Percentiles rank a stretch among this genome's conserved stretches.
phyloP scores from a whole-genome alignment of 495 filamentous ascomycete species.

The Jackrogersella minutella region DNA sequence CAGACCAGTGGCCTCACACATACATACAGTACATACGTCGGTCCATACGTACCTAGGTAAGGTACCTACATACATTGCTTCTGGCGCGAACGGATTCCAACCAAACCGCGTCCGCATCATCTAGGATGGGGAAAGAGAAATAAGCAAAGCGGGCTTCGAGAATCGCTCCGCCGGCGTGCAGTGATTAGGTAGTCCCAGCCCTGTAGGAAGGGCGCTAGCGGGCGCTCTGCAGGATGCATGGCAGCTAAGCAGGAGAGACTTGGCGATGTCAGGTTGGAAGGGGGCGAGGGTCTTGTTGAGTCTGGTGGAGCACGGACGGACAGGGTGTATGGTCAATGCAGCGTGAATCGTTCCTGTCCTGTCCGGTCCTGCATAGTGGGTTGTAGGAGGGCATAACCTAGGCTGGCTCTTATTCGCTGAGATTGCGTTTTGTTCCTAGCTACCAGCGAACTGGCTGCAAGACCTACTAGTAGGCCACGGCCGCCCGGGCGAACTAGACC shows the following conservation, averaged over 20 bases:
- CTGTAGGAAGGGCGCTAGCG: conserved; percentile 35
- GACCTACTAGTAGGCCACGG: conserved; percentile 18
- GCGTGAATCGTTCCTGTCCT: conserved; percentile 44
- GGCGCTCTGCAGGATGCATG: conserved; percentile 38
- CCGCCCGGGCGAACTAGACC: conserved; percentile 22
- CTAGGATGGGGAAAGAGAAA: conserved; percentile 23
- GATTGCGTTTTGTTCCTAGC: conserved; percentile 36
- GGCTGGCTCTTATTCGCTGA: conserved; percentile 30
- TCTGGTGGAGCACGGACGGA: conserved; percentile 23
- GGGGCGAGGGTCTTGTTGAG: conserved; percentile 22
- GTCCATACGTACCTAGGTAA: conserved; percentile 6
- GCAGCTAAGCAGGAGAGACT: conserved; percentile 34
- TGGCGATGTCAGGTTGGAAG: conserved; percentile 38
- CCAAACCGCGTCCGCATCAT: conserved; percentile 31
- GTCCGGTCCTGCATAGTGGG: conserved; percentile 39
- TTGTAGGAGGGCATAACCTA: conserved; percentile 31
- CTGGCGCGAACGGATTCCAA: conserved; percentile 26
- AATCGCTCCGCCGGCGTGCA: conserved; percentile 23
- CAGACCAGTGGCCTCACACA: conserved; percentile 13
- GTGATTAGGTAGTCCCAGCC: conserved; percentile 37
- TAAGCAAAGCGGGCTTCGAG: conserved; percentile 19
- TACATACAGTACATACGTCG: conserved; percentile 24
- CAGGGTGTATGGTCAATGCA: conserved; percentile 33
- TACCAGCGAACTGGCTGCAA: conserved; percentile 33
- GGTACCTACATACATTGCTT: conserved; percentile 15